These are phyloP conservation scores for Agrocybe chaxingu DNA, from an alignment of 768 basidiomycete genomes.

Conservation along the genomic window DNA sequence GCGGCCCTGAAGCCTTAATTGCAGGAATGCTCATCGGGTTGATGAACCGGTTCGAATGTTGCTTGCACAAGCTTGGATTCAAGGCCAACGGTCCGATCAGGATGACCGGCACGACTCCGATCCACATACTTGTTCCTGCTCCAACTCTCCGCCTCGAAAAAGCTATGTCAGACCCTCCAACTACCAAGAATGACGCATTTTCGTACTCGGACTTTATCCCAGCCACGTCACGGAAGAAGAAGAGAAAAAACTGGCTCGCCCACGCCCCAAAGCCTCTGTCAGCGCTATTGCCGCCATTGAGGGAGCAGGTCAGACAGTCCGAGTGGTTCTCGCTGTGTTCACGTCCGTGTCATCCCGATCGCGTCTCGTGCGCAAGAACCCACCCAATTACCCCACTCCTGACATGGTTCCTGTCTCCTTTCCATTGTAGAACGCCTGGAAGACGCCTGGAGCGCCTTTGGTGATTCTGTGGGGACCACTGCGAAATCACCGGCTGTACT, in stretches of 20 bases:
- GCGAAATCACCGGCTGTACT: slow-evolving; percentile 30
- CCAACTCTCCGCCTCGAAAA: not conserved
- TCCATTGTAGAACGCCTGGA: slow-evolving; percentile 16
- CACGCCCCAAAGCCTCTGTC: slow-evolving; percentile 29
- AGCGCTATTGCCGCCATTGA: slow-evolving; percentile 37
- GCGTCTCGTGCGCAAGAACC: no score
- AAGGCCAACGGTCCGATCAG: not conserved
- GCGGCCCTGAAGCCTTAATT: no score
- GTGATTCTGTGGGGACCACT: not conserved
- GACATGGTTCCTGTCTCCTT: not conserved
- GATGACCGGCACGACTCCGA: not conserved
- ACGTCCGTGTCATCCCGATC: slow-evolving; percentile 38
- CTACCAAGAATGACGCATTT: slow-evolving; percentile 25
- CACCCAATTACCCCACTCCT: not conserved
- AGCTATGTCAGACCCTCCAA: slow-evolving; percentile 7
- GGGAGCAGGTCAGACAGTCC: slow-evolving; percentile 43
- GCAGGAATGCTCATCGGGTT: no score
- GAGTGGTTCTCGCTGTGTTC: slow-evolving; percentile 55
- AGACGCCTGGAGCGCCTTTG: slow-evolving; percentile 14
- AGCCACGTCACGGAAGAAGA: slow-evolving; percentile 50
- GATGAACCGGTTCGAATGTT: not conserved
- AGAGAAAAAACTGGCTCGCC: slow-evolving; percentile 27
- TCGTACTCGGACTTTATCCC: slow-evolving; percentile 52
- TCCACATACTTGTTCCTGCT: not conserved
- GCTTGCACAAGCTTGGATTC: not conserved